These are phyloP conservation scores for Stromatinia cepivora DNA, from an alignment of 2,329 filamentous ascomycete genomes.

Conservation along the genomic window DNA sequence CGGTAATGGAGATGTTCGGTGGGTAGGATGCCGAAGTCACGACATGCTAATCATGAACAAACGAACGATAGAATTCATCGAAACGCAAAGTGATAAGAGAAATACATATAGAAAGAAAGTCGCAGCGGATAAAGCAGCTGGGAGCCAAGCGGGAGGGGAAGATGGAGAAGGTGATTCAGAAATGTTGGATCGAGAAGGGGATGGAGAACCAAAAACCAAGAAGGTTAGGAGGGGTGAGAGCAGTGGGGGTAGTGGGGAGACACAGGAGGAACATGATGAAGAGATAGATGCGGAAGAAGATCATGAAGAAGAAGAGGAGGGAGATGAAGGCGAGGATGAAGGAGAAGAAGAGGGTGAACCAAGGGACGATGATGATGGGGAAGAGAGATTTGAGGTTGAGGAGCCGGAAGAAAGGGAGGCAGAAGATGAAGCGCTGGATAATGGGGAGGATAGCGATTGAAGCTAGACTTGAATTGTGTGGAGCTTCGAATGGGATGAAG, in stretches of 20 bases:
- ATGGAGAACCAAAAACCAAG: conserved; percentile 25
- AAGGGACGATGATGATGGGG: conserved; percentile 54
- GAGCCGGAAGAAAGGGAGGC: conserved; percentile 53
- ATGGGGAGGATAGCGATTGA: conserved; percentile 52
- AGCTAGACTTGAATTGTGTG: not conserved
- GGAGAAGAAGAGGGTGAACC: conserved; percentile 53
- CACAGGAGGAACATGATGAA: conserved; percentile 23
- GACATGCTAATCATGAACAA: conserved; percentile 21
- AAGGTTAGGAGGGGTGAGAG: conserved; percentile 44
- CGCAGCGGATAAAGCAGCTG: conserved; percentile 58
- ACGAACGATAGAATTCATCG: conserved; percentile 60
- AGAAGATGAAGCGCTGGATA: conserved; percentile 59
- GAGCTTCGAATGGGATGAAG: not conserved
- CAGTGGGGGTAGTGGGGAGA: conserved; percentile 43
- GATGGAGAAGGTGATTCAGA: conserved; percentile 46
- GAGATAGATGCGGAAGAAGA: conserved; percentile 51
- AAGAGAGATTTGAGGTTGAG: conserved; percentile 55
- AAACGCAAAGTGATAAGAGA: conserved; percentile 71
- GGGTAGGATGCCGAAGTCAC: conserved; percentile 17
- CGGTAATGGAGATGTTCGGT: too few species aligned
- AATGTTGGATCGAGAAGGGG: conserved; percentile 38
- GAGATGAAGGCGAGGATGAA: conserved; percentile 45
- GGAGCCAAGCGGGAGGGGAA: conserved; percentile 34
- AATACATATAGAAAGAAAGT: conserved; percentile 71
- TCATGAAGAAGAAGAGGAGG: conserved; percentile 44